Evolutionary conservation across 371 early-diverging fungal species (phyloP), one percentile per base, ranked within the genome.

Genomic region (Sporodiniella umbellata): DNA sequence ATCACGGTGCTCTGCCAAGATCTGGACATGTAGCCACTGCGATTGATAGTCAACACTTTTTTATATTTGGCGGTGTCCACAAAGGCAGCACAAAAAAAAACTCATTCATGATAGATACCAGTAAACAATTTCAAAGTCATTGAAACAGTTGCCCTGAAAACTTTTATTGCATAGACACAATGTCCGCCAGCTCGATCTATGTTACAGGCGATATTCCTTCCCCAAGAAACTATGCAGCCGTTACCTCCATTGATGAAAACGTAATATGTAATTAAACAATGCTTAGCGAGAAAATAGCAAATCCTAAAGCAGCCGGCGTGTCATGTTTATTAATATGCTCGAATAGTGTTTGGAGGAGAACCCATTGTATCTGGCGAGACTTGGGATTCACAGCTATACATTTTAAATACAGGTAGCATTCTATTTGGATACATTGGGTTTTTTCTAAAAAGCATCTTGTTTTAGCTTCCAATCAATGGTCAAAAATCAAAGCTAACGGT

Each of bases 21-120:
- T 64, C 71, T 45, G 79, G 78, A 4, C 83, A 82, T 56, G 58
- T 72, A 15, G 70, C 79, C 4, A 64, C 71, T 5, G 53, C 60
- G 17, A 64, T 74, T 8, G 67, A 75, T 15, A 70, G 70, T 14
- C 56, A 60, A 14, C 70, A 72, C 24, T 64, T 82, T 43, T 64
- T 68, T 40, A 35, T 77, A 28, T 79, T 66, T 65, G 79, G 80
- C 28, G 83, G 83, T 8, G 35, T 68, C 14, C 56, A 64, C 38
- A 64, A 58, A 43, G 64, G 61, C 5, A 53, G 53, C 0, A 52
- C 58, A 1, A 74, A 67, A 26, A 64, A 67, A 45, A 77, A 82
- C 23, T 33, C 73, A 46, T 75, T 77, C 63, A 53, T 71, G 10
- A 65, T 82, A 49, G 78, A 80, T 44, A 72, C 70, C 19, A 66